Evolutionary conservation across 129 eudicot species (phyloP), one percentile per base, ranked within the genome.

Genomic region (Tagetes patula): DNA sequence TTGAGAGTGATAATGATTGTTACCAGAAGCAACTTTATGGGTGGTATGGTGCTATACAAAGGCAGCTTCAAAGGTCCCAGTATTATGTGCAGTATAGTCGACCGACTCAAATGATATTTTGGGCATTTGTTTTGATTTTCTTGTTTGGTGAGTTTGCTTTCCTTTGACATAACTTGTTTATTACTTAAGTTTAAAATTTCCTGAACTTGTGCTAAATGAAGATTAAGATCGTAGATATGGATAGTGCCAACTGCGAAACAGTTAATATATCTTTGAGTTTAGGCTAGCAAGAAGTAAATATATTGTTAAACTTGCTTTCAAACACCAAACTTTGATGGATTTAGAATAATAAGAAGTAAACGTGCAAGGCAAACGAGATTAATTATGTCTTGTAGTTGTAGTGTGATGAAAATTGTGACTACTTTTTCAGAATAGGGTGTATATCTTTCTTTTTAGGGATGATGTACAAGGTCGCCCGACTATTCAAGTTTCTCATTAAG

Each of bases 31-130:
- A 89, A 65, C 82, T 87, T 3, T 69, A 93, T 73, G 90, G 95
- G 70, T 93, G 98, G 96, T 85, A 82, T 40, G 95, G 98, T 67
- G 89, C 92, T 53, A 46, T 89, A 75, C 87, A 81, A 82, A 85
- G 98, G 68, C 95, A 85, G 81, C 81, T 87, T 66, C 98, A 89
- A 75, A 85, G 96, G 65, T 93, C 96, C 67, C 96, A 88, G 72
- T 93, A 93, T 74, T 85, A 84, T 3, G 67, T 93, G 82, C 98
- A 86, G 56, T 89, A 93, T 81, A 81, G 86, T 58, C 85, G 96
- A 13, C 87, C 95, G 48, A 75, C 89, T 65, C 88, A 87, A 81
- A 63, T 93, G 72, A 53, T 86, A 52, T 79, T 84, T 41, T 87
- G 83, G 82, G 66, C 50, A 37, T 71, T 77, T 79, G 71, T 84